phyloP scores from a whole-genome alignment of 768 basidiomycete species.

The Termitomyces sp. region DNA sequence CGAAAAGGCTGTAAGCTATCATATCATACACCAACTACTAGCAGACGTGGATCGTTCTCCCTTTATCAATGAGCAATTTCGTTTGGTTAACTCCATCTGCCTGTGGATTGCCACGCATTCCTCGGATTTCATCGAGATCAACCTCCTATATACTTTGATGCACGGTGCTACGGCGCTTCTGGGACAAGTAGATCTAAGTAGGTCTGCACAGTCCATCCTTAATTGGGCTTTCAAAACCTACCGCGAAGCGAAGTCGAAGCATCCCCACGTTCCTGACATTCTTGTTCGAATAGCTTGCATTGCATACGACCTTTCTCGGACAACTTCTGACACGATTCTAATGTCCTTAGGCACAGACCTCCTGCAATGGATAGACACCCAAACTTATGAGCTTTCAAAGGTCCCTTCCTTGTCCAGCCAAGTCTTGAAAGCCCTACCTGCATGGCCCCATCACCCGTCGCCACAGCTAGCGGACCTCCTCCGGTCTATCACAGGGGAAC shows the following conservation, averaged over 20 bases:
- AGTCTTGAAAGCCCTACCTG: constrained; percentile 52
- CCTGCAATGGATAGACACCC: constrained; percentile 6
- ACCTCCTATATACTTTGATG: constrained; percentile 62
- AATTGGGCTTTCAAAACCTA: constrained; percentile 69
- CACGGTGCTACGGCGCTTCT: constrained; percentile 64
- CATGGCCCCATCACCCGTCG: constrained; percentile 70
- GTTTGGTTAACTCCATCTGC: constrained; percentile 66
- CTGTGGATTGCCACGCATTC: constrained; percentile 66
- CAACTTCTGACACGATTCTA: constrained; percentile 21
- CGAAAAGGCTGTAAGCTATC: constrained; percentile 62
- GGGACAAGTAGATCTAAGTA: constrained; percentile 59
- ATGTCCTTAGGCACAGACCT: constrained; percentile 40
- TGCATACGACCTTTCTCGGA: constrained; percentile 47
- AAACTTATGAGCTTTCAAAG: constrained; percentile 26
- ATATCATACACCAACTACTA: constrained; percentile 71
- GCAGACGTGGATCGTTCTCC: constrained; percentile 58
- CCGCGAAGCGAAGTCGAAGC: constrained; percentile 29
- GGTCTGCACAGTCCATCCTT: constrained; percentile 68
- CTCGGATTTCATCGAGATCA: constrained; percentile 47
- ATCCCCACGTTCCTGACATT: constrained; percentile 55
- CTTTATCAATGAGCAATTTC: constrained; percentile 79
- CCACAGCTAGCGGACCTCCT: constrained; percentile 37
- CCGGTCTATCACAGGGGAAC: constrained; percentile 38
- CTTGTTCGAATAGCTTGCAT: constrained; percentile 64
- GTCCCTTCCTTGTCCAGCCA: constrained; percentile 32